Evolutionary conservation across 805 yeast species (phyloP), one percentile per base, ranked within the genome.

Genomic region (Yarrowia divulgata): DNA sequence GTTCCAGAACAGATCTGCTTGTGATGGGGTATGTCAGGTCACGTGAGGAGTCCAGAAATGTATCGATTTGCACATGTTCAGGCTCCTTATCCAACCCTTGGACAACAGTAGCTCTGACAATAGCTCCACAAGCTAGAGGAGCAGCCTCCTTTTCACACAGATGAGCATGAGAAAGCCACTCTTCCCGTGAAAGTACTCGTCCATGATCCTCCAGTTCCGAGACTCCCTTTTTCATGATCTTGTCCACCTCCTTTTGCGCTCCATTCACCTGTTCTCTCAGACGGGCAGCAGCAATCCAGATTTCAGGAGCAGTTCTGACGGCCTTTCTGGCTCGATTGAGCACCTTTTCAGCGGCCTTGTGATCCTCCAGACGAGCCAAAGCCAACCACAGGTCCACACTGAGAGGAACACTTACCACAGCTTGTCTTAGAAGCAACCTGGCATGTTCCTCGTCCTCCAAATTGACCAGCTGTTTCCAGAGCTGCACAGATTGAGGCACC

Each of bases 261-360:
- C 80, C 78, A 5, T 78, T 75, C 0, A 78, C 75, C 69, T 82
- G 79, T 73, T 88, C 94, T 76, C 91, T 96, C 14, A 92, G 74
- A 71, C 87, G 85, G 0, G 87, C 83, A 0, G 92, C 92, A 0
- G 88, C 81, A 2, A 91, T 78, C 94, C 97, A 91, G 1, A 92
- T 81, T 42, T 81, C 81, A 57, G 81, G 77, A 9, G 85, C 81
- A 3, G 81, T 79, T 3, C 83, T 82, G 14, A 89, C 76, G 0
- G 77, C 75, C 68, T 86, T 85, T 71, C 93, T 80, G 7, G 96
- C 96, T 37, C 75, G 77, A 72, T 87, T 87, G 40, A 93, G 78
- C 0, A 86, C 79, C 19, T 78, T 75, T 71, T 85, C 85, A 0
- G 93, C 88, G 10, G 84, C 85, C 7, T 77, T 74, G 35, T 74